phyloP scores from a whole-genome alignment of 2,329 filamentous ascomycete species.

The Boeremia lycopersici region DNA sequence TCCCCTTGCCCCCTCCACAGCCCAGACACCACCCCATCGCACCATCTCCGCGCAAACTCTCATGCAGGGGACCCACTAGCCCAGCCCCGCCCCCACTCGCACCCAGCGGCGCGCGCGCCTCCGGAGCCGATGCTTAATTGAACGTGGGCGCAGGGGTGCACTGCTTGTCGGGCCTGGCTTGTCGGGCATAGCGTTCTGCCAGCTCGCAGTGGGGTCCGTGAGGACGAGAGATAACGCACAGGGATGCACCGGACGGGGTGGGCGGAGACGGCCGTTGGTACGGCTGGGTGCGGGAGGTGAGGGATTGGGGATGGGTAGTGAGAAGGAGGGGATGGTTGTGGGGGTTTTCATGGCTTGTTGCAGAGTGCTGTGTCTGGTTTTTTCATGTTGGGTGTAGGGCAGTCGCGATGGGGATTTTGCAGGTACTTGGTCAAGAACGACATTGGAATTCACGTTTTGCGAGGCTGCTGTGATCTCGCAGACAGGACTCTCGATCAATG shows the following conservation, averaged over 20 bases:
- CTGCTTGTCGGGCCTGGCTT: not conserved
- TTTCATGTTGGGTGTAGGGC: not conserved
- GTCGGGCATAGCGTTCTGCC: not conserved
- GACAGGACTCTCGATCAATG: not conserved
- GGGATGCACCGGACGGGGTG: not conserved
- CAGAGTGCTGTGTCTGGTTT: not conserved
- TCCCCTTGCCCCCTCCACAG: not conserved
- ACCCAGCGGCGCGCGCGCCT: not conserved
- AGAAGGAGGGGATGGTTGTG: not conserved
- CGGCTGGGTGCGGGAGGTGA: no score
- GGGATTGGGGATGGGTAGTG: no score
- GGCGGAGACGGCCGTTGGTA: slow-evolving; percentile 9
- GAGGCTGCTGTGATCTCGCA: not conserved
- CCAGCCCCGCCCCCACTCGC: not conserved
- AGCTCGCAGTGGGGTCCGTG: not conserved
- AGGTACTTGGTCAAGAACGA: no score
- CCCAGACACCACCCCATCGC: not conserved
- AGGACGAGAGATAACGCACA: not conserved
- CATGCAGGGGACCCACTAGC: not conserved
- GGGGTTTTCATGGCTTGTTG: not conserved
- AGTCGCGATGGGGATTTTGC: not conserved
- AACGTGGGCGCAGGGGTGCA: slow-evolving; percentile 6
- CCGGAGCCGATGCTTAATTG: slow-evolving; percentile 11
- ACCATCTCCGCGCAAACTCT: not conserved
- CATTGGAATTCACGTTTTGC: no score